A percentile compares a stretch with the other conserved stretches of the same genome.
Conservation (phyloP, 768 basidiomycete species). For the Pulveroboletus frians region DNA sequence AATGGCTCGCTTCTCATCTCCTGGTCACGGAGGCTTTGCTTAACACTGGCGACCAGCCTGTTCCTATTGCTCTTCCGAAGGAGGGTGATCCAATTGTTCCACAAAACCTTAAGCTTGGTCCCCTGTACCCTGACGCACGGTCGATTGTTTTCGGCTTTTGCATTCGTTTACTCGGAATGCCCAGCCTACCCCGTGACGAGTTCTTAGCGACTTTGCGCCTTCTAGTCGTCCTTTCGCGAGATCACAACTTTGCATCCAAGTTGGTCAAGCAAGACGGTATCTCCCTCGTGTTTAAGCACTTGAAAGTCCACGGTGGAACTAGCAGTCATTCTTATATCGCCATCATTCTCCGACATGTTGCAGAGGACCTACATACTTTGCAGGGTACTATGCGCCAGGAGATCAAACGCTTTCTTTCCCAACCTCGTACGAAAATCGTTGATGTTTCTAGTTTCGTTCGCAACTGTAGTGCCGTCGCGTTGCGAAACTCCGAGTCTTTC, state of each 20-base stretch:
- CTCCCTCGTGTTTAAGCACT: slow-evolving; percentile 55
- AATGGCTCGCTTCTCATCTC: slow-evolving; percentile 84
- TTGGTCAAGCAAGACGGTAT: slow-evolving; percentile 70
- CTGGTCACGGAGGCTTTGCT: slow-evolving; percentile 84
- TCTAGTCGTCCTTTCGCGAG: slow-evolving; percentile 78
- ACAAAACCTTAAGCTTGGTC: slow-evolving; percentile 53
- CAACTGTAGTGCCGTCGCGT: slow-evolving; percentile 69
- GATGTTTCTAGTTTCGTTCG: slow-evolving; percentile 74
- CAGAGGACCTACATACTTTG: slow-evolving; percentile 69
- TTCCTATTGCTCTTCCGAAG: slow-evolving; percentile 57
- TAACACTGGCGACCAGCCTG: slow-evolving; percentile 68
- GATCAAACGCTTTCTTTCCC: slow-evolving; percentile 73
- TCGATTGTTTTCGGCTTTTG: slow-evolving; percentile 70
- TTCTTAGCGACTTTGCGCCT: slow-evolving; percentile 76
- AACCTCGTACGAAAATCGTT: slow-evolving; percentile 60
- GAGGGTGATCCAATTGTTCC: slow-evolving; percentile 59
- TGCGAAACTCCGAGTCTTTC: slow-evolving; percentile 77
- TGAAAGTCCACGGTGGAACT: slow-evolving; percentile 51
- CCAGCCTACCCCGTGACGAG: slow-evolving; percentile 71
- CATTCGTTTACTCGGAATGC: slow-evolving; percentile 59
- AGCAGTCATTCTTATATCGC: slow-evolving; percentile 80
- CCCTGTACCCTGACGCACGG: slow-evolving; percentile 57
- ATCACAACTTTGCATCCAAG: slow-evolving; percentile 55
- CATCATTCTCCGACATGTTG: slow-evolving; percentile 85
- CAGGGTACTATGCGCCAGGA: slow-evolving; percentile 75